A percentile compares a stretch with the other conserved stretches of the same genome.
phyloP scores from a whole-genome alignment of 2,329 filamentous ascomycete species.

The Talaromyces sp. region DNA sequence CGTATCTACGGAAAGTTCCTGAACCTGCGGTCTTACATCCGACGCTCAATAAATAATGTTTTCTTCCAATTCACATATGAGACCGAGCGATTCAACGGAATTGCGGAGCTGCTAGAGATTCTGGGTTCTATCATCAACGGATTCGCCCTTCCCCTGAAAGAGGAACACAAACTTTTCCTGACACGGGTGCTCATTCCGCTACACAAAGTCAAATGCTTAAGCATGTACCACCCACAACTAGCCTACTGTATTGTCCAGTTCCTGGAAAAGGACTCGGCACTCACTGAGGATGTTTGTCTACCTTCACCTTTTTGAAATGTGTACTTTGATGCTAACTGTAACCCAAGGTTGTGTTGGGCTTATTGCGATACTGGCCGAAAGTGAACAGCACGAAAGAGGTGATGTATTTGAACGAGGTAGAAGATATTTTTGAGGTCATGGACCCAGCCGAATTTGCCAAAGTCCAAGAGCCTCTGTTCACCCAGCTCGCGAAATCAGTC shows the following conservation, averaged over 20 bases:
- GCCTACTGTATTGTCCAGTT: slow-evolving; percentile 99
- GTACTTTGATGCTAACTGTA: neutral
- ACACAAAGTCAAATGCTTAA: slow-evolving; percentile 97
- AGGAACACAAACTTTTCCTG: slow-evolving; percentile 97
- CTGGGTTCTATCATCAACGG: slow-evolving; percentile 98
- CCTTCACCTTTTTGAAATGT: neutral
- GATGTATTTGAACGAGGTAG: slow-evolving; percentile 98
- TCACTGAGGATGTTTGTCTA: slow-evolving; percentile 82
- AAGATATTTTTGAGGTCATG: slow-evolving; percentile 99
- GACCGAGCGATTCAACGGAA: slow-evolving; percentile 96
- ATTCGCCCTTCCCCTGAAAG: slow-evolving; percentile 91
- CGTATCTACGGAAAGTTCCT: slow-evolving; percentile 99
- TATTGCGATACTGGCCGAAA: slow-evolving; percentile 97
- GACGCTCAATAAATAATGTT: slow-evolving; percentile 98
- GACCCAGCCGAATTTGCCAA: slow-evolving; percentile 97
- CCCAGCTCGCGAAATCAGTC: slow-evolving; percentile 94
- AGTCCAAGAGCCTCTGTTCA: slow-evolving; percentile 95
- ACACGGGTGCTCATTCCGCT: slow-evolving; percentile 87
- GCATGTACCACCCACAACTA: slow-evolving; percentile 99
- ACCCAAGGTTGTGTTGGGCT: slow-evolving; percentile 76
- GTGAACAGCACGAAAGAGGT: slow-evolving; percentile 99
- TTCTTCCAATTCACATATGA: slow-evolving; percentile 99
- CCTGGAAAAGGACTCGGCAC: slow-evolving; percentile 89
- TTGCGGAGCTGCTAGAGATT: slow-evolving; percentile 93
- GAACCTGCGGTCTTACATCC: slow-evolving; percentile 93